Evolutionary conservation across 371 early-diverging fungal genomes (phyloP).

Genomic region (Nosema muscidifuracis): DNA sequence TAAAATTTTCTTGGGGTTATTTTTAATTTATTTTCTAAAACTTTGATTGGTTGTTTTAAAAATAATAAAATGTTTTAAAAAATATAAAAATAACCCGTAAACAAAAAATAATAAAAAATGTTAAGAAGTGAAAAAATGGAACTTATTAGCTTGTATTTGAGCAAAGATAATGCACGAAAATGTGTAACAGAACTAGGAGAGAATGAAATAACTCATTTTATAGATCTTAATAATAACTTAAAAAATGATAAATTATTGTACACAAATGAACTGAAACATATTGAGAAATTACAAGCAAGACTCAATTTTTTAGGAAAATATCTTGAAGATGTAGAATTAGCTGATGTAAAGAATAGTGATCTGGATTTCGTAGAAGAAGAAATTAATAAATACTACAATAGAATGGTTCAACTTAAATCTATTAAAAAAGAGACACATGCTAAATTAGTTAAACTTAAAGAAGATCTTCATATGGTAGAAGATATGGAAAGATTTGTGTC

Average conservation of each 20-base stretch:
- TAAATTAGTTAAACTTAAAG: slow-evolving; percentile 32
- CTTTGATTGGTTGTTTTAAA: slow-evolving; percentile 8
- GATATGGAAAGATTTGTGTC: slow-evolving; percentile 46
- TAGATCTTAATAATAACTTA: slow-evolving; percentile 22
- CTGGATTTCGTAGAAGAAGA: slow-evolving; percentile 41
- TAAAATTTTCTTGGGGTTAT: too few species aligned
- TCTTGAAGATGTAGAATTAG: slow-evolving; percentile 26
- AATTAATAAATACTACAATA: slow-evolving; percentile 56
- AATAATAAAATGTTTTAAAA: slow-evolving; percentile 26
- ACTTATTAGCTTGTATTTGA: slow-evolving; percentile 56
- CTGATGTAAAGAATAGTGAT: slow-evolving; percentile 20
- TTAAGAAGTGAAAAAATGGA: slow-evolving; percentile 61
- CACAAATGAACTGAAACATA: slow-evolving; percentile 41
- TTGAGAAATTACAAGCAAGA: slow-evolving; percentile 52
- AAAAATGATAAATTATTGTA: slow-evolving; percentile 33
- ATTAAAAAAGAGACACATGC: slow-evolving; percentile 49
- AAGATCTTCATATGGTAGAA: slow-evolving; percentile 57
- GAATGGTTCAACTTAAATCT: slow-evolving; percentile 50
- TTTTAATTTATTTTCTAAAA: not conserved
- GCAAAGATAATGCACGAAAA: slow-evolving; percentile 50
- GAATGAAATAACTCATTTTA: slow-evolving; percentile 54
- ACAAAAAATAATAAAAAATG: slow-evolving; percentile 39
- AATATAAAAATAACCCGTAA: slow-evolving; percentile 35
- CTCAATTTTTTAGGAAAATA: slow-evolving; percentile 44
- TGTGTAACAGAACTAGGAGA: slow-evolving; percentile 57